Conservation (phyloP, 2,329 filamentous ascomycete genomes). For the Fusarium napiforme region DNA sequence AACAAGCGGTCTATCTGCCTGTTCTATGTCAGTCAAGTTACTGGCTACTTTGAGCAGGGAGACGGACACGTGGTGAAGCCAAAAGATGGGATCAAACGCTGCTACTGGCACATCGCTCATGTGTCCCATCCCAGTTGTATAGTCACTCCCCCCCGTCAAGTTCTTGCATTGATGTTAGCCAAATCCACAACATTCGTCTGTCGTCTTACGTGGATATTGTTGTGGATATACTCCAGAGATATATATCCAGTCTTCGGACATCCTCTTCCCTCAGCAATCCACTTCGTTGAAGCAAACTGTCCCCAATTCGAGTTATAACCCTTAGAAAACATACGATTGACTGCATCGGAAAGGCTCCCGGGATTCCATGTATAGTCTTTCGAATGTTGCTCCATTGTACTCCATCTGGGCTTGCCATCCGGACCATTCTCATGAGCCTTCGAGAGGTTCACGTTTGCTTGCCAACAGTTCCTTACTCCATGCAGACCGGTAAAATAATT, state of each 20-base stretch:
- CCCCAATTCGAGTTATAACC: background rate
- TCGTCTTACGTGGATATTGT: constrained; percentile 2
- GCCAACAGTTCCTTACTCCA: background rate
- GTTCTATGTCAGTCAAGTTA: background rate
- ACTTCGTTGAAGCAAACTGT: background rate
- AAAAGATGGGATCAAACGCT: constrained; percentile 4
- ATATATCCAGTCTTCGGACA: background rate
- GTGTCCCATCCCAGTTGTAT: background rate
- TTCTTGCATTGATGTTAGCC: too few species aligned
- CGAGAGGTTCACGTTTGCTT: background rate
- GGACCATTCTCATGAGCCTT: background rate
- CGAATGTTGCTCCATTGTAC: background rate
- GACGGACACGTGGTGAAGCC: constrained; percentile 1
- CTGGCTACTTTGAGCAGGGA: rapidly evolving
- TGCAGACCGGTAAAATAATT: background rate
- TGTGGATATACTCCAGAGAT: constrained; percentile 16
- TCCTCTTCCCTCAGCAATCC: background rate
- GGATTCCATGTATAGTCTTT: background rate
- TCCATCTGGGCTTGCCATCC: background rate
- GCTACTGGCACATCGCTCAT: constrained; percentile 4
- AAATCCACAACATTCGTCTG: too few species aligned
- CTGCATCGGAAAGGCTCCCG: background rate
- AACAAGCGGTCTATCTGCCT: background rate
- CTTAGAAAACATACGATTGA: background rate
- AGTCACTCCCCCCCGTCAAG: background rate